Evolutionary conservation across 306 rosid genomes (phyloP).

Genomic region (Potentilla sterilis): DNA sequence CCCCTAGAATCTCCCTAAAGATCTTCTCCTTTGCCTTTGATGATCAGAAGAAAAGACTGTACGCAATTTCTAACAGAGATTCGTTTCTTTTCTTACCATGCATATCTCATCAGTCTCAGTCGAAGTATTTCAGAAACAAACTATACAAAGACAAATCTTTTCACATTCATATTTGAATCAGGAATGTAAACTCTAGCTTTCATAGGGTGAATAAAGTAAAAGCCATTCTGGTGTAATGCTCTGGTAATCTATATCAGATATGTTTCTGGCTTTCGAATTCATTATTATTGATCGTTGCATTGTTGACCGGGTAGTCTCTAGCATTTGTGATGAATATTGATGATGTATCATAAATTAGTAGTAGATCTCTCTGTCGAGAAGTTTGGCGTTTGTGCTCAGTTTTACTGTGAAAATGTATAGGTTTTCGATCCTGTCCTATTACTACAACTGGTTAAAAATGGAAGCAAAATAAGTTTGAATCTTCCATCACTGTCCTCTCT

Average conservation of each 20-base stretch:
- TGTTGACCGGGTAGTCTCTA: not conserved
- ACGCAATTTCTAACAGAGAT: constrained; percentile 25
- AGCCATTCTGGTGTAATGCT: not conserved
- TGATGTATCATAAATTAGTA: not conserved
- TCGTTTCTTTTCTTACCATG: constrained; percentile 23
- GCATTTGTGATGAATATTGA: not conserved
- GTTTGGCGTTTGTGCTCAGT: constrained; percentile 13
- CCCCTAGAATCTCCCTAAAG: constrained; percentile 20
- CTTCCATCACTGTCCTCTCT: constrained; percentile 13
- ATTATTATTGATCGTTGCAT: constrained; percentile 1
- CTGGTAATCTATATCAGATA: constrained; percentile 6
- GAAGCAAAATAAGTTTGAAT: not conserved
- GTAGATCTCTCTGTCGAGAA: not conserved
- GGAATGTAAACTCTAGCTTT: not conserved
- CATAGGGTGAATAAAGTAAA: constrained; percentile 19
- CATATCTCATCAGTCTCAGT: not conserved
- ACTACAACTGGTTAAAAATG: not conserved
- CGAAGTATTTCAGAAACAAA: not conserved
- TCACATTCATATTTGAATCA: not conserved
- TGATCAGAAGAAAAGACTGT: constrained; percentile 24
- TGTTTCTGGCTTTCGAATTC: constrained; percentile 26
- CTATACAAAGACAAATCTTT: not conserved
- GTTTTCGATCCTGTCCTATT: constrained; percentile 12
- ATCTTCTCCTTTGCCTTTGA: constrained; percentile 8
- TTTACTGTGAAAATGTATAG: not conserved